Percentiles rank a stretch among this genome's conserved stretches.
Conservation (phyloP, 352 stramenopile genomes). For the Globisporangium viniferum region DNA sequence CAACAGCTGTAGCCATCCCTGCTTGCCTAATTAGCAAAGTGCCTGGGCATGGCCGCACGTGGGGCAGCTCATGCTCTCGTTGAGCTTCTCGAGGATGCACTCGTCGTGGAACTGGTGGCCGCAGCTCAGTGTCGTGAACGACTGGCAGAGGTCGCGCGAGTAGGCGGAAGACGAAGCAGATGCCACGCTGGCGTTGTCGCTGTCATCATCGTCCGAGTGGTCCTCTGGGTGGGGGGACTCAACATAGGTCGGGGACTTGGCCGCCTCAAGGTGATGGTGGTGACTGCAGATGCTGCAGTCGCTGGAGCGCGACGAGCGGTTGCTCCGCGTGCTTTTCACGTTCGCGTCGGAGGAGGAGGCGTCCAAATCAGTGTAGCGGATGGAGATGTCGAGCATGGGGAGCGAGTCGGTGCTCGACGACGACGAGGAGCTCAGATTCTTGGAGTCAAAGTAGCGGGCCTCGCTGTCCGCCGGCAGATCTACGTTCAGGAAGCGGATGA, state of each 20-base stretch:
- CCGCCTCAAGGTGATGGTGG: neutral
- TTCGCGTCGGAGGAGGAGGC: neutral
- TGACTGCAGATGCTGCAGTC: slow-evolving; percentile 3
- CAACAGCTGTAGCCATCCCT: neutral
- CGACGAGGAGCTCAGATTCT: neutral
- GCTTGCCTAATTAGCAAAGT: no score
- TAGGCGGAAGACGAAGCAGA: neutral
- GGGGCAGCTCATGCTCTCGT: slow-evolving; percentile 48
- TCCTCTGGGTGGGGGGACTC: neutral
- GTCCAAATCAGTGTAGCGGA: neutral
- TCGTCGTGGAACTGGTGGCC: slow-evolving; percentile 73
- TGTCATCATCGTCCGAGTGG: neutral
- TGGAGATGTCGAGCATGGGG: neutral
- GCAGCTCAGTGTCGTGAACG: slow-evolving; percentile 46
- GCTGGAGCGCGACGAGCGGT: neutral
- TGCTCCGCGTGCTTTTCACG: neutral
- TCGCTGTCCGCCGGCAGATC: slow-evolving; percentile 24
- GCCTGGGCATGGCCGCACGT: slow-evolving; percentile 29
- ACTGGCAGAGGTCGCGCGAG: slow-evolving; percentile 13
- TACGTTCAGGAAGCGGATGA: slow-evolving; percentile 36
- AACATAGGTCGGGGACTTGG: neutral
- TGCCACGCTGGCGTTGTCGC: neutral
- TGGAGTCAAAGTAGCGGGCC: neutral
- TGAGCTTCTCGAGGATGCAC: slow-evolving; percentile 58
- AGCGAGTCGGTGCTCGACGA: neutral